Evolutionary conservation across 139 green algal genomes (phyloP).

Genomic region (Volvox reticuliferus): DNA sequence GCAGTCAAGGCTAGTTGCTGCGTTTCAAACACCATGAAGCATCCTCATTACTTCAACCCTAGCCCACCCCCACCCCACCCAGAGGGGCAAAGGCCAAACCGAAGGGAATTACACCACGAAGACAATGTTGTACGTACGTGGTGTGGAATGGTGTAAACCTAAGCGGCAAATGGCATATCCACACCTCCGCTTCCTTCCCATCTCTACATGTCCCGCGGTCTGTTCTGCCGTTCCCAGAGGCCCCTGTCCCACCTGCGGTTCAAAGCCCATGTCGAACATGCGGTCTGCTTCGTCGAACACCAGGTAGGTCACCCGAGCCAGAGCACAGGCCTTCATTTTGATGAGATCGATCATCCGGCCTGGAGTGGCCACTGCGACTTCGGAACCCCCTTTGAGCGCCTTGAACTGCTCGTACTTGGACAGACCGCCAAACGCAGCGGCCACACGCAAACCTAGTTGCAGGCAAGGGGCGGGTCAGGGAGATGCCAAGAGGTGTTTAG

Average conservation of each 20-base stretch:
- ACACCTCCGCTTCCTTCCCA: background rate
- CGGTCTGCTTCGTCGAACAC: conserved; percentile 96
- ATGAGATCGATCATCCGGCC: conserved; percentile 90
- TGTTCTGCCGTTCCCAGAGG: too few species aligned
- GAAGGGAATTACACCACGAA: too few species aligned
- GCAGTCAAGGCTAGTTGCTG: too few species aligned
- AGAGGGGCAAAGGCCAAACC: too few species aligned
- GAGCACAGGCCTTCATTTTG: conserved; percentile 74
- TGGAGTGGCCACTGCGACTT: conserved; percentile 87
- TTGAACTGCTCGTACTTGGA: conserved; percentile 95
- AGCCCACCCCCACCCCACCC: background rate
- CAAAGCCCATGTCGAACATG: conserved; percentile 98
- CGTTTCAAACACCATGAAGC: too few species aligned
- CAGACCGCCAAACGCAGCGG: conserved; percentile 91
- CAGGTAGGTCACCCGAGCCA: conserved; percentile 85
- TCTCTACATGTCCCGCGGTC: background rate
- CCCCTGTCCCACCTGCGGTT: conserved; percentile 74
- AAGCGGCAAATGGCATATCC: too few species aligned
- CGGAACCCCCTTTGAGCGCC: conserved; percentile 84
- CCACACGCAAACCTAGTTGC: conserved; percentile 70
- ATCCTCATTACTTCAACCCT: background rate
- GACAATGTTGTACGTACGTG: too few species aligned
- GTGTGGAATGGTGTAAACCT: too few species aligned
- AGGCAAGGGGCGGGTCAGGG: background rate
- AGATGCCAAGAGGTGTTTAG: background rate